Evolutionary conservation across 148 eudicot species (phyloP), one percentile per base, ranked within the genome.

Genomic region (Arbutus unedo): DNA sequence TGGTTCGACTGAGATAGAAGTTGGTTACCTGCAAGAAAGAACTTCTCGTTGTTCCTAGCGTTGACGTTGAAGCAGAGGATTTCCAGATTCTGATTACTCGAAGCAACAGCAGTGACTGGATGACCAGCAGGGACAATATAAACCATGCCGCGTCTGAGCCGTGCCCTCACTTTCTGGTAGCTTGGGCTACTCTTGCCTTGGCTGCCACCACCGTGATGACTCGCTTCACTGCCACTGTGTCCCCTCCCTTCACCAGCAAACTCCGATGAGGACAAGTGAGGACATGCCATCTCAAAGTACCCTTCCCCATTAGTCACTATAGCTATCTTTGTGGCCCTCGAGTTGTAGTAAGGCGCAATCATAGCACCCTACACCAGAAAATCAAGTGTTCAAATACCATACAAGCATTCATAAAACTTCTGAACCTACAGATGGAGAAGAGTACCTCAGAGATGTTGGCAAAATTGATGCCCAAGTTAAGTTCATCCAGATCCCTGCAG

Each of bases 281-380:
- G 98, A 60, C 98, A 94, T 15, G 97, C 94, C 93, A 96, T 94
- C 85, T 96, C 93, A 64, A 92, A 87, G 81, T 83, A 72, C 15
- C 98, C 98, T 79, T 86, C 80, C 3, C 98, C 98, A 0, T 81
- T 85, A 3, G 81, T 23, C 60, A 94, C 92, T 21, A 93, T 76
- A 1, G 89, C 76, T n/a, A 93, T 88, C 79, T 89, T 89, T 3
- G 97, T 91, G 4, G 98, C 86, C 87, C 86, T 90, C 10, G 98
- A 89, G 86, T 90, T 91, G 91, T 89, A 94, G 55, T 77, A 73
- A 38, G 92, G 94, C 25, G 89, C 83, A 4, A 70, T 75, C 98
- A 93, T 91, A 0, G 90, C 81, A 47, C 96, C 96, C 93, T 94
- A 66, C 18, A 66, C 41, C 38, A 31, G 0, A 31, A 31, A 31